Percentiles rank a stretch among this genome's conserved stretches.
Evolutionary conservation across 202 grass and related monocot genomes (phyloP).

Genomic region (Dendrocalamus latiflorus): DNA sequence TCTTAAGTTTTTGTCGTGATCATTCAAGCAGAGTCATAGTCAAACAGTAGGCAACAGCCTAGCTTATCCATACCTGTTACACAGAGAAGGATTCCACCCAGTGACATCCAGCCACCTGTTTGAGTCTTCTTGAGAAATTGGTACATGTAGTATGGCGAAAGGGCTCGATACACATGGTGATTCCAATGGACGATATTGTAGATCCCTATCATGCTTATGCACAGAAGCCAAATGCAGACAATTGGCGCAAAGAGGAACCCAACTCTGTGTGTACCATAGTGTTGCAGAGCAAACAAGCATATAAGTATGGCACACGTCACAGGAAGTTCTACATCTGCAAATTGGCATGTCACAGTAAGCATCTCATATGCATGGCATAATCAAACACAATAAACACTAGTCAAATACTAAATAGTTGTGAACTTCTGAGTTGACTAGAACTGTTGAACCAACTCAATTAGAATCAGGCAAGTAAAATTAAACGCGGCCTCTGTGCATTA

Average conservation of each 20-base stretch:
- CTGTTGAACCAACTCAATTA: not conserved
- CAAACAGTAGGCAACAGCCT: conserved; percentile 6
- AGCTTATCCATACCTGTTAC: conserved; percentile 67
- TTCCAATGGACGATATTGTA: conserved; percentile 89
- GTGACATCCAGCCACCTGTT: conserved; percentile 83
- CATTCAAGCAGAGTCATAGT: not conserved
- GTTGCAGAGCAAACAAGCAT: conserved; percentile 94
- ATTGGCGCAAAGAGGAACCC: conserved; percentile 93
- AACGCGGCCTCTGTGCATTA: not conserved
- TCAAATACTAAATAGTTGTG: not conserved
- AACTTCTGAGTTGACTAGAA: not conserved
- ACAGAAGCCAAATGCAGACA: conserved; percentile 73
- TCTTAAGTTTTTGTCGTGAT: not conserved
- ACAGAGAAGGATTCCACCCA: conserved; percentile 94
- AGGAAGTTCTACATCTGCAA: conserved; percentile 86
- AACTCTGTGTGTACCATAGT: conserved; percentile 83
- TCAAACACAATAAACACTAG: not conserved
- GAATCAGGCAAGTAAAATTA: not conserved
- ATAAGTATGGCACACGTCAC: conserved; percentile 78
- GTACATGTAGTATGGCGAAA: conserved; percentile 94
- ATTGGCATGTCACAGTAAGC: conserved; percentile 16
- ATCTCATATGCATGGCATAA: not conserved
- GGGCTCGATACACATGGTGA: conserved; percentile 69
- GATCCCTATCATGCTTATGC: conserved; percentile 82
- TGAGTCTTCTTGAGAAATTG: conserved; percentile 84